Conservation (phyloP, 805 yeast species). For the Yarrowia sp. region DNA sequence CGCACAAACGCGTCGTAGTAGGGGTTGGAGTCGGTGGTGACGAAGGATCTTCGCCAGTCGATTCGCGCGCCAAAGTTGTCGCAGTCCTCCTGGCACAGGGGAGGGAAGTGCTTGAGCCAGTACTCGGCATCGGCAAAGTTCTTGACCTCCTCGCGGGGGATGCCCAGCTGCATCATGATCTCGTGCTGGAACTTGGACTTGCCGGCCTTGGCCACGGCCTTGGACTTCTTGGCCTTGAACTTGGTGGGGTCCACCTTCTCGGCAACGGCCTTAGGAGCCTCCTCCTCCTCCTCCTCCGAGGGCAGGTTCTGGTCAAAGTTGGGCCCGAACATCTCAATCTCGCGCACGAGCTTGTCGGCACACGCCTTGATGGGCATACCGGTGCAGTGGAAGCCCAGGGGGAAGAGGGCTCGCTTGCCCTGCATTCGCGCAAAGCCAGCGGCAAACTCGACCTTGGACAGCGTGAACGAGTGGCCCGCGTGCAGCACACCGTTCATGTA, state of each 20-base stretch:
- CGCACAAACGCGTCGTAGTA: slow-evolving; percentile 92
- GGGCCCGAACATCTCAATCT: slow-evolving; percentile 83
- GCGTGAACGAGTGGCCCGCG: slow-evolving; percentile 95
- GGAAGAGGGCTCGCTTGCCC: slow-evolving; percentile 89
- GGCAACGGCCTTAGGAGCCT: slow-evolving; percentile 34
- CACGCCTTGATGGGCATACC: slow-evolving; percentile 97
- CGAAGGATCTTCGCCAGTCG: slow-evolving; percentile 96
- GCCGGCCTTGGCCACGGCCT: slow-evolving; percentile 91
- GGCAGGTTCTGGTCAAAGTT: slow-evolving; percentile 58
- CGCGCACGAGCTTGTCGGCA: slow-evolving; percentile 93
- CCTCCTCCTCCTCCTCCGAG: slow-evolving; percentile 40
- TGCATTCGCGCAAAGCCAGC: slow-evolving; percentile 92
- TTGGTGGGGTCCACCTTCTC: slow-evolving; percentile 78
- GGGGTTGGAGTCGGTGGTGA: slow-evolving; percentile 93
- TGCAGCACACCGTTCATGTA: slow-evolving; percentile 98
- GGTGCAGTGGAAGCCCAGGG: slow-evolving; percentile 98
- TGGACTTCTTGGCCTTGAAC: slow-evolving; percentile 88
- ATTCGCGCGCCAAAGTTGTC: slow-evolving; percentile 83
- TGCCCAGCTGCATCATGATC: slow-evolving; percentile 93
- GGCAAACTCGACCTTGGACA: slow-evolving; percentile 89
- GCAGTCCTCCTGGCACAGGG: slow-evolving; percentile 78
- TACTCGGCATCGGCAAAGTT: slow-evolving; percentile 88
- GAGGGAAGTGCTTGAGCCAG: slow-evolving; percentile 93
- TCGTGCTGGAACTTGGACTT: slow-evolving; percentile 93
- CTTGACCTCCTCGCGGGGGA: slow-evolving; percentile 74